Evolutionary conservation across 75 land plant genomes (phyloP), one percentile per base, ranked within the genome.

Genomic region (Isoetes taiwanensis): DNA sequence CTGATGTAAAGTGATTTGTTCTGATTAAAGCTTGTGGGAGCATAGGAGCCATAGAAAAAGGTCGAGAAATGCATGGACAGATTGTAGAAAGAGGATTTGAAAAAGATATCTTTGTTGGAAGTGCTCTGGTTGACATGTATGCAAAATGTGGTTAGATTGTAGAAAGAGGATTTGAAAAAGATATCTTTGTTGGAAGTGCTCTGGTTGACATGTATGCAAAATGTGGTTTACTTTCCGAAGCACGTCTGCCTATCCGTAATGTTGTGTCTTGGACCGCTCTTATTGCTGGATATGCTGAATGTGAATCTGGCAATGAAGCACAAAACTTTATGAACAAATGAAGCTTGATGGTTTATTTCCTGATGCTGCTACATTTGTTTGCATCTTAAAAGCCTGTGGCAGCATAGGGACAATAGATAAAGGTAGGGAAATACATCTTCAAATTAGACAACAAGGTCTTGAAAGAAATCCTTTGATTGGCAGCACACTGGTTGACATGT

Each of bases 401-500:
- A 8, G 10, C 3, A 8, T 46, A 2, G 9, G 4, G 6, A 24
- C 10, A 9, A 25, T 33, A 3, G 48, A 58, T 3, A 8, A 17
- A 3, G 60, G 46, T 2, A 19, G 23, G 48, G 50, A 14, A 3
- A 16, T 58, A 34, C 60, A 58, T 34, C 48, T 31, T 10, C 11
- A 30, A 10, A 23, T 35, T 12, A 17, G 6, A 8, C 12, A 17
- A 14, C 28, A 34, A 11, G 60, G 50, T 11, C 32, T 58, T 24
- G 60, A 58, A 8, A 33, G 6, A 9, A 24, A 58, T 58, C 16
- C 37, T 17, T 3, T 3, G 3, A 46, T 34, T 28, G 48, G 52
- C 10, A 58, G 37, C 48, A n/a, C 60, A 17, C 19, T 58, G n/a
- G 37, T 58, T 17, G 4, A 34, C 9, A 33, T 34, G 48, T 58